These are phyloP conservation scores for Fagopyrum homotropicum DNA, from an alignment of 148 eudicot species.

Conservation along the genomic window DNA sequence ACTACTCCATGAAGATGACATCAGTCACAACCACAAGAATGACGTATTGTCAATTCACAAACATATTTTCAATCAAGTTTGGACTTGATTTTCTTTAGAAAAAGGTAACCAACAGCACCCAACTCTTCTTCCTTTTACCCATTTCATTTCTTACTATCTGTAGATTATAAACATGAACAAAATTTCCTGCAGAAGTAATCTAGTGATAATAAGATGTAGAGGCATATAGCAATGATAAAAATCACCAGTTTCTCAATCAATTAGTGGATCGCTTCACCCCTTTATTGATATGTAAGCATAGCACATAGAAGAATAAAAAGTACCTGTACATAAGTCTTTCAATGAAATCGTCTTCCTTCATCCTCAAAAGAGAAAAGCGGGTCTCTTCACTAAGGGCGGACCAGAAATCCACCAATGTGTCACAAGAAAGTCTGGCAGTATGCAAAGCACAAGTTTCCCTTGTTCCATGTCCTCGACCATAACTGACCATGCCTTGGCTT, in stretches of 20 bases:
- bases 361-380: conserved; percentile 69
- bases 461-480: conserved; percentile 91
- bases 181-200: background rate
- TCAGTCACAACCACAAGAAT: background rate
- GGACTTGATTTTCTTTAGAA: background rate
- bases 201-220: background rate
- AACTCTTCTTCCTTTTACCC: background rate
- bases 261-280: background rate
- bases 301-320: background rate
- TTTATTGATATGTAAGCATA: background rate
- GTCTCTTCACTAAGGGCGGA: conserved; percentile 96
- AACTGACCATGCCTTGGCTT: conserved; percentile 81
- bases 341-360: conserved; percentile 98
- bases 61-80: background rate
- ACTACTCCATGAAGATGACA: background rate
- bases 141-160: background rate
- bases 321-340: conserved; percentile 96
- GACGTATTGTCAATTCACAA: background rate
- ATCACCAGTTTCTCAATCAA: background rate
- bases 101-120: background rate
- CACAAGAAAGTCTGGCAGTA: conserved; percentile 92
- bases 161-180: background rate
- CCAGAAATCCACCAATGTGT: conserved; percentile 97
- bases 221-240: background rate
- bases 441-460: conserved; percentile 98